phyloP scores from a whole-genome alignment of 2,329 filamentous ascomycete species.

The Phyllosticta citribraziliensis region DNA sequence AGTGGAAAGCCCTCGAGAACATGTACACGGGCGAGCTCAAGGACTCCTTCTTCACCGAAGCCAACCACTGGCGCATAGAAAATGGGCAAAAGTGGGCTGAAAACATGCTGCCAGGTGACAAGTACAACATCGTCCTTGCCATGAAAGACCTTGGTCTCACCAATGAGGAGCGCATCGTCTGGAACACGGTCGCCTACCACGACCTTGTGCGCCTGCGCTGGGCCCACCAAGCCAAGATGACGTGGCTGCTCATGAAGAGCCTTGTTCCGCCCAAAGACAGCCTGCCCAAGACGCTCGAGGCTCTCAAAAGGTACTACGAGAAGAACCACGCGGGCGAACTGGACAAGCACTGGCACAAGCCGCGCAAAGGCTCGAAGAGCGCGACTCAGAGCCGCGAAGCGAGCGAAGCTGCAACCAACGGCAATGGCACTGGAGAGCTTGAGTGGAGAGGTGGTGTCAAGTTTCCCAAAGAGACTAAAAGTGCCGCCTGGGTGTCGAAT shows the following conservation, averaged over 20 bases:
- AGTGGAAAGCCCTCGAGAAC: conserved; percentile 44
- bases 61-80: conserved; percentile 14
- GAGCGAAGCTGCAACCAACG: neutral
- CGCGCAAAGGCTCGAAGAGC: neutral
- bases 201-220: conserved; percentile 19
- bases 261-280: conserved; percentile 12
- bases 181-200: conserved; percentile 21
- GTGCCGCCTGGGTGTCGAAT: neutral
- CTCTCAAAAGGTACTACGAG: conserved; percentile 16
- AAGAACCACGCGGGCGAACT: conserved; percentile 13
- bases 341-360: conserved; percentile 11
- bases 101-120: conserved; percentile 32
- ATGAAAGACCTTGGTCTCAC: conserved; percentile 17
- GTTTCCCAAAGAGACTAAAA: neutral
- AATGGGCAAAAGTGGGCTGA: conserved; percentile 16
- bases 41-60: conserved; percentile 6
- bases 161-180: conserved; percentile 26
- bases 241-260: conserved; percentile 14
- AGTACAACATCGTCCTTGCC: conserved; percentile 30
- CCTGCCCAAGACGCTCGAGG: conserved; percentile 14
- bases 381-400: neutral
- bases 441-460: neutral
- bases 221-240: conserved; percentile 17
- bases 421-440: neutral
- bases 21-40: conserved; percentile 1